phyloP scores from a whole-genome alignment of 257 asterid species.

The Solanum clarkiae region DNA sequence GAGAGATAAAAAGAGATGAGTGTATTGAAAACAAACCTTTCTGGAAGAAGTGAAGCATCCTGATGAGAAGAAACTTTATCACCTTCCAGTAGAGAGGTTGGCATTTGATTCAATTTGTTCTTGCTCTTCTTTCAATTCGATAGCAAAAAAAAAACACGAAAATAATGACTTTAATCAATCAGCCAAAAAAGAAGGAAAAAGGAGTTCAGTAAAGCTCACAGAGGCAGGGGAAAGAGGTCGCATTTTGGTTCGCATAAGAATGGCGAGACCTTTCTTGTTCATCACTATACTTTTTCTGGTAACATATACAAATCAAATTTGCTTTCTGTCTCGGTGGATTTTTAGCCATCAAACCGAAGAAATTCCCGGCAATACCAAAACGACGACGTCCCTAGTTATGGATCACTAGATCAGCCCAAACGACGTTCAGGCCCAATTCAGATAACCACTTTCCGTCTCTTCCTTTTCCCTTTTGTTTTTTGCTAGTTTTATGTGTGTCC shows the following conservation, averaged over 20 bases:
- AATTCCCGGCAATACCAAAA: background rate
- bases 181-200: background rate
- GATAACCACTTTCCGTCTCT: too few species aligned
- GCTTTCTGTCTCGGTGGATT: background rate
- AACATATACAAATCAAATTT: background rate
- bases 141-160: background rate
- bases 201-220: conserved; percentile 16
- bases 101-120: background rate
- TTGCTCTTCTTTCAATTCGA: background rate
- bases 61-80: background rate
- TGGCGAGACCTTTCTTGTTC: conserved; percentile 59
- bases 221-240: conserved; percentile 53
- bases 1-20: background rate
- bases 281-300: background rate
- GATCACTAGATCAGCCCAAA: background rate
- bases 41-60: background rate
- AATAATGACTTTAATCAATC: background rate
- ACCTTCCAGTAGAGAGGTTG: background rate
- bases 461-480: too few species aligned
- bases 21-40: background rate
- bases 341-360: background rate
- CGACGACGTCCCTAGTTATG: background rate
- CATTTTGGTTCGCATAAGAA: conserved; percentile 78
- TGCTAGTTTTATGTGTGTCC: too few species aligned
- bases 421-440: background rate